Base-by-base conservation (phyloP, 1,284 basidiomycete species). In the Fomitopsis betulina region DNA sequence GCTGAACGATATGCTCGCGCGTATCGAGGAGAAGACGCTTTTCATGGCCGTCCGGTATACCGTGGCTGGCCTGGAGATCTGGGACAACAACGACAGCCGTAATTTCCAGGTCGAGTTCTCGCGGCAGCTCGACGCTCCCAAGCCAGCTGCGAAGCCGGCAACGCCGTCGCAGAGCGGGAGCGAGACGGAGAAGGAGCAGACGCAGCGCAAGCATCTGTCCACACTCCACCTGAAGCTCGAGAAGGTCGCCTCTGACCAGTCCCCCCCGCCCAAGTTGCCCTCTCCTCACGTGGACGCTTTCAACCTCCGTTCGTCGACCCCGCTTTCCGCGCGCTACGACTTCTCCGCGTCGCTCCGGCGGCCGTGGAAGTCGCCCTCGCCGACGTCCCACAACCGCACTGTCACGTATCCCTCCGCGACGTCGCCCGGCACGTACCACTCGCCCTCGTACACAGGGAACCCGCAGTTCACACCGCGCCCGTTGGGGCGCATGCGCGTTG, bases 41-140 rank as follows among this genome's bases (percentile, higher is more conserved):
- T 83, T 88, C 65, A 71, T 97, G 39, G 94, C 93, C 12, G 72
- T 98, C 53, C 79, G 91, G 53, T 98, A 94, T 71, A 80, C 79
- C 13, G 84, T 87, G 25, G 82, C 75, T 3, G 92, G 90, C 0
- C 75, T 78, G 56, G 87, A 91, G 67, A 84, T 91, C 59, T 98
- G 96, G 96, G 96, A 98, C 73, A 96, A 94, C 77, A 97, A 98
- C 69, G 74, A 70, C 39, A 89, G 87, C 6, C 70, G 79, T 62
- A 94, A 98, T 71, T 98, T 96, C 72, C 78, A 86, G 61, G 83
- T 93, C 52, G 78, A 74, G 55, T 89, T 92, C 64, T 72, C 68
- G 52, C 69, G 70, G 57, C 55, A 61, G 49, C 53, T 13, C 10
- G 49, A 33, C n/a, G 49, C 30, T 1, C 32, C 49, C 9, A 13